Conservation (phyloP, 164 flowering plant species). For the Aristolochia fimbriata region DNA sequence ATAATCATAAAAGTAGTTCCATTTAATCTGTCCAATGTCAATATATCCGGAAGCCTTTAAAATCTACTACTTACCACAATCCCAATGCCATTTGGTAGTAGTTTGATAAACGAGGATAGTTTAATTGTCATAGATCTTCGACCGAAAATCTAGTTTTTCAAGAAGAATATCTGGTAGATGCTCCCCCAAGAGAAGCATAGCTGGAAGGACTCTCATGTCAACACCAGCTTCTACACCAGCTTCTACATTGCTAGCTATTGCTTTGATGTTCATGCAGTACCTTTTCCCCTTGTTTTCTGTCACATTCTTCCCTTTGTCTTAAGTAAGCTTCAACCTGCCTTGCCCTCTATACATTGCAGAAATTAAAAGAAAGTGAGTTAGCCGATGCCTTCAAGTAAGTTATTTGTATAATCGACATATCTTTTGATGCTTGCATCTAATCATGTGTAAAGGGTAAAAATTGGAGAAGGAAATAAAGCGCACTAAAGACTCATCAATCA, state of each 20-base stretch:
- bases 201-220: slow-evolving; percentile 5
- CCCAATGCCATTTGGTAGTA: background rate
- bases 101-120: background rate
- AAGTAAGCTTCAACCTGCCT: slow-evolving; percentile 1
- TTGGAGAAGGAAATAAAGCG: no score
- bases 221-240: background rate
- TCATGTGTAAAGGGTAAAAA: no score
- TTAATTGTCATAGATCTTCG: background rate
- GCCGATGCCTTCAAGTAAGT: no score
- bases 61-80: no score
- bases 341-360: background rate
- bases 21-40: no score
- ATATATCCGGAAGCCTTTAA: no score
- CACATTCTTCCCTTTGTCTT: background rate
- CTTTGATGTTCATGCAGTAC: background rate
- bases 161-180: slow-evolving; percentile 2
- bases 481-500: no score
- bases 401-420: no score
- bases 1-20: no score
- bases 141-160: background rate
- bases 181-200: slow-evolving; percentile 3
- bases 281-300: background rate
- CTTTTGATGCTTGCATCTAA: no score
- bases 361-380: no score
- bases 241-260: no score